Evolutionary conservation across 148 eudicot species (phyloP).

Genomic region (Cornus kousa): DNA sequence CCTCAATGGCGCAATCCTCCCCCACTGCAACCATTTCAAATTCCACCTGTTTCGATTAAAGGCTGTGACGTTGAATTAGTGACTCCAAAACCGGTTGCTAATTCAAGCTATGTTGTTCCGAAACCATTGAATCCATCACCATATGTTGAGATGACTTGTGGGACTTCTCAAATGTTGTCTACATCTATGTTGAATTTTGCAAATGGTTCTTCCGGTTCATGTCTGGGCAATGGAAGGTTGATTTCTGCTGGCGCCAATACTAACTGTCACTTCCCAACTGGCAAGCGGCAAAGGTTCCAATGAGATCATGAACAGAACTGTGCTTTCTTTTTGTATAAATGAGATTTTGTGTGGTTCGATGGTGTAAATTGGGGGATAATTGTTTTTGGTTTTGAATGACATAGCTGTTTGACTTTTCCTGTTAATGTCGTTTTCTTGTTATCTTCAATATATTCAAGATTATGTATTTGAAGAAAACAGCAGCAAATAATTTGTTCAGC

Average conservation of each 20-base stretch:
- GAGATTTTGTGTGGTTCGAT: background rate
- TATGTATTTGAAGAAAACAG: no score
- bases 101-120: conserved; percentile 6
- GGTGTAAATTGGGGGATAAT: conserved; percentile 15
- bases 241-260: background rate
- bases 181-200: conserved; percentile 17
- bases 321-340: conserved; percentile 10
- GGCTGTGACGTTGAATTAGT: conserved; percentile 8
- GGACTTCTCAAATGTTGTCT: conserved; percentile 18
- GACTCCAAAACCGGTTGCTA: background rate
- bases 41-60: conserved; percentile 25
- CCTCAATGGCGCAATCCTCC: conserved; percentile 57
- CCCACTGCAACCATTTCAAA: conserved; percentile 22
- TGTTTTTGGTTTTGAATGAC: conserved; percentile 14
- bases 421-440: background rate
- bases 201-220: conserved; percentile 4
- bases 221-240: background rate
- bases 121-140: conserved; percentile 9
- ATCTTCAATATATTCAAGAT: background rate
- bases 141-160: conserved; percentile 22
- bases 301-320: background rate
- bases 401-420: conserved; percentile 8
- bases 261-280: background rate
- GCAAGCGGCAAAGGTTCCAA: conserved; percentile 16
- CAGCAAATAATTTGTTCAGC: no score